Percentiles rank a stretch among this genome's conserved stretches.
These are phyloP conservation scores for Tuber melanosporum DNA, from an alignment of 495 filamentous ascomycete species.

Conservation along the genomic window DNA sequence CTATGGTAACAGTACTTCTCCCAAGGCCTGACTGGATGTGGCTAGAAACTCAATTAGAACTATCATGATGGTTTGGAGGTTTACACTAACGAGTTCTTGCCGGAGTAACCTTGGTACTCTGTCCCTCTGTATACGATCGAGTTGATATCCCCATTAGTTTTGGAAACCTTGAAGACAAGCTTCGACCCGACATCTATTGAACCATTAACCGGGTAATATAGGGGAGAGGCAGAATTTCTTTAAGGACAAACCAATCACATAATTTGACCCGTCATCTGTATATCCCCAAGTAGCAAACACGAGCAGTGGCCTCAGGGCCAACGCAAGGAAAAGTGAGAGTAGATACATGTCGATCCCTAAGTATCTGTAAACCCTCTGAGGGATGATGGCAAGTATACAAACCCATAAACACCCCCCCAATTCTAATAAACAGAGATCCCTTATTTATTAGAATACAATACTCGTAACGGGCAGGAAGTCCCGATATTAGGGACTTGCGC, in stretches of 20 bases:
- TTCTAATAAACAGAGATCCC: neutral
- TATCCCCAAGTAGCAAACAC: constrained; percentile 26
- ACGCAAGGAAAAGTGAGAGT: constrained; percentile 10
- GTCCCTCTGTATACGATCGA: constrained; percentile 25
- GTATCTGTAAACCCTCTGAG: neutral
- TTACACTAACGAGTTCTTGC: constrained; percentile 17
- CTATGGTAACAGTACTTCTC: constrained; percentile 20
- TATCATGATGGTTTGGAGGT: neutral
- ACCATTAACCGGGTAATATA: neutral
- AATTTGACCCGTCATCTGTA: constrained; percentile 21
- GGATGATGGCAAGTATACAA: neutral
- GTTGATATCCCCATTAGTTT: constrained; percentile 30
- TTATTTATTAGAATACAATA: neutral
- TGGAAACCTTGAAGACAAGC: constrained; percentile 27
- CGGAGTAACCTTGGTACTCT: constrained; percentile 24
- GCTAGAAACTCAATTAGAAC: constrained; percentile 12
- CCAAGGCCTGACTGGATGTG: constrained; percentile 26
- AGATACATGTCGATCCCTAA: constrained; percentile 11
- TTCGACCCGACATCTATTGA: constrained; percentile 15
- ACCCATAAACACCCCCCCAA: neutral
- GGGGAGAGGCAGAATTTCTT: neutral
- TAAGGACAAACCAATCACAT: constrained; percentile 16
- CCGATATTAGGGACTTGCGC: no score
- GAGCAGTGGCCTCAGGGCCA: constrained; percentile 22
- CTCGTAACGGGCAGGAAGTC: no score